Evolutionary conservation across 495 filamentous ascomycete species (phyloP), one percentile per base, ranked within the genome.

Genomic region (Aspergillus taichungensis): DNA sequence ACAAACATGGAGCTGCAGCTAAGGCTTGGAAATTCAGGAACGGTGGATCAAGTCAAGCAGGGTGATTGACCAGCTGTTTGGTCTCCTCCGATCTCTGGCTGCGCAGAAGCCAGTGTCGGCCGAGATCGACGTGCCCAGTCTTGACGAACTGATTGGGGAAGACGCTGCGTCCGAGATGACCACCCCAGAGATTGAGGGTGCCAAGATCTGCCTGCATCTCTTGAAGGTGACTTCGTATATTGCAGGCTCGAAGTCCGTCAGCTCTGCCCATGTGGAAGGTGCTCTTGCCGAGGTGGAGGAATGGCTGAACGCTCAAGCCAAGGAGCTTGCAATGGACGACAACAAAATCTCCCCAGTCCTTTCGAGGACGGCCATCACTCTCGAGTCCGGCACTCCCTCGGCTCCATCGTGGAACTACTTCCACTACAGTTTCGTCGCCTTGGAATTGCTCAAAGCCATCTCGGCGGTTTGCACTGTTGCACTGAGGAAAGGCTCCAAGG

Each of bases 391-490:
- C 8, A 47, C 37, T n/a, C 58, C 61, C n/a, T 55, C 49, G 30
- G 66, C 61, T 6, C 64, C 68, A 8, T 61, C 62, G 7, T 74
- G 70, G 70, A 53, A 47, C 49, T 70, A 61, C 42, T 57, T 72
- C 44, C 70, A 74, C 43, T 27, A 31, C 10, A 42, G 57, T 31
- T 66, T 63, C 54, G 56, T 53, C 9, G 51, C 62, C 9, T 49
- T 74, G 12, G 70, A 74, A 31, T 60, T 63, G 1, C 47, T 71
- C 14, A 71, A 69, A 53, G 66, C 66, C 8, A 14, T 66, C 34
- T 64, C 59, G 8, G 53, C 56, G 33, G 40, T 71, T 9, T 43
- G 56, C 39, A 43, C 54, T 6, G 13, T 67, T 28, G 61, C 63
- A 13, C 51, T 52, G 10, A 59, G 56, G 31, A 71, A 69, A 47